Evolutionary conservation across 2,329 filamentous ascomycete species (phyloP).

Genomic region (Pyricularia grisea): DNA sequence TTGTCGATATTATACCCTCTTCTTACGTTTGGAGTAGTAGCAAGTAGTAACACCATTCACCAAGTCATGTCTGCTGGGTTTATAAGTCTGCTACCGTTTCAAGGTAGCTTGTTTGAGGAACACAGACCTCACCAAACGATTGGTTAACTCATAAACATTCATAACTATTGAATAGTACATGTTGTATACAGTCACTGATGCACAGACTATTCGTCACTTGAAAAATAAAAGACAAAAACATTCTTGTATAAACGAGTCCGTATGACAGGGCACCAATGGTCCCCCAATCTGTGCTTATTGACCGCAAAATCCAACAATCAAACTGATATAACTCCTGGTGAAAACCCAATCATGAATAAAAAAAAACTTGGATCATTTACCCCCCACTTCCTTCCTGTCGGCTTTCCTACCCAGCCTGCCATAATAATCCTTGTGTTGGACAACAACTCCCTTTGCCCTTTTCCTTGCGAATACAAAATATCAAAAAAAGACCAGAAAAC

Average conservation of each 20-base stretch:
- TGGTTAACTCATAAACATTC: background rate
- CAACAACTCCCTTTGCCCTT: background rate
- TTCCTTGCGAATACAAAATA: background rate
- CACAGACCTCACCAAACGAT: background rate
- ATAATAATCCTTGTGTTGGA: background rate
- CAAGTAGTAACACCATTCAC: background rate
- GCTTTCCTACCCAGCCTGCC: background rate
- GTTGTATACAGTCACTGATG: background rate
- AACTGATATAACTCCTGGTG: background rate
- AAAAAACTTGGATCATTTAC: background rate
- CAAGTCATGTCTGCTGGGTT: background rate
- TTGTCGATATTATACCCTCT: slow-evolving; percentile 3
- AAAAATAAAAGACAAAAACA: background rate
- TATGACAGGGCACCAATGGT: background rate
- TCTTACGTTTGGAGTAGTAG: slow-evolving; percentile 1
- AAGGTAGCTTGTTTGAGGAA: background rate
- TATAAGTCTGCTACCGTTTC: background rate
- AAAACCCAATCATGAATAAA: background rate
- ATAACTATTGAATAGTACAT: background rate
- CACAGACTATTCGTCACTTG: background rate
- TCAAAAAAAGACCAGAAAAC: background rate
- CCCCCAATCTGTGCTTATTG: background rate
- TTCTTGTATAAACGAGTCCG: background rate
- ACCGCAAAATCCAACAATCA: background rate
- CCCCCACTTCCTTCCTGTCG: background rate